Conservation (phyloP, 768 basidiomycete species). For the Lentinula guzmanii region DNA sequence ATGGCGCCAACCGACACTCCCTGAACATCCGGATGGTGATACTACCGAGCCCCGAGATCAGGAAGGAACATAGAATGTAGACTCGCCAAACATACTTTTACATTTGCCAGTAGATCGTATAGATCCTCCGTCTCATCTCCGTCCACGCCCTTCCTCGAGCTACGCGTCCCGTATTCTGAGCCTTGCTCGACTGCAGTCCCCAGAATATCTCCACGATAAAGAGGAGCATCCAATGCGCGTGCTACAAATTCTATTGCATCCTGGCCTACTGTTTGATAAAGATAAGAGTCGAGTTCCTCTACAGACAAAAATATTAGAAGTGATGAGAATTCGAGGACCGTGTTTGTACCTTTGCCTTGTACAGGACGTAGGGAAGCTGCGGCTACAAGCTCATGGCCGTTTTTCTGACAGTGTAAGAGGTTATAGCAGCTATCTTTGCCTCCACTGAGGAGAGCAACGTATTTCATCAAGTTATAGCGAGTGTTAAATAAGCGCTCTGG, state of each 20-base stretch:
- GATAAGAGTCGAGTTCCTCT: constrained; percentile 98
- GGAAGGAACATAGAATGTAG: neutral
- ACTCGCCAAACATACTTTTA: constrained; percentile 51
- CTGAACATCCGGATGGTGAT: constrained; percentile 70
- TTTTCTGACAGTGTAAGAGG: constrained; percentile 78
- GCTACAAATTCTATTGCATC: constrained; percentile 87
- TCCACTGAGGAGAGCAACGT: constrained; percentile 90
- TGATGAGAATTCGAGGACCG: constrained; percentile 7
- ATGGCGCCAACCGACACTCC: constrained; percentile 96
- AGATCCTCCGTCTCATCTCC: constrained; percentile 99
- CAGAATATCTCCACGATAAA: constrained; percentile 75
- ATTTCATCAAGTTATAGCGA: constrained; percentile 42
- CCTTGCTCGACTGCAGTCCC: constrained; percentile 79
- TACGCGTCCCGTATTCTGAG: constrained; percentile 77
- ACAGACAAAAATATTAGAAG: constrained; percentile 14
- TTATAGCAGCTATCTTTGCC: constrained; percentile 99
- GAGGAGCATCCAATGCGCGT: constrained; percentile 76
- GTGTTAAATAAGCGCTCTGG: too few species aligned
- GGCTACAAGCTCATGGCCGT: constrained; percentile 84
- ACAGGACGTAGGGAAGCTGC: constrained; percentile 85
- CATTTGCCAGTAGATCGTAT: constrained; percentile 58
- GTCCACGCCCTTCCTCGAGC: constrained; percentile 42
- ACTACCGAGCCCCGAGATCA: constrained; percentile 30
- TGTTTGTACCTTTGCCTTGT: constrained; percentile 68
- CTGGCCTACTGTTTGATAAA: constrained; percentile 99